Evolutionary conservation across 2,329 filamentous ascomycete species (phyloP), one percentile per base, ranked within the genome.

Genomic region (Fusarium decemcellulare): DNA sequence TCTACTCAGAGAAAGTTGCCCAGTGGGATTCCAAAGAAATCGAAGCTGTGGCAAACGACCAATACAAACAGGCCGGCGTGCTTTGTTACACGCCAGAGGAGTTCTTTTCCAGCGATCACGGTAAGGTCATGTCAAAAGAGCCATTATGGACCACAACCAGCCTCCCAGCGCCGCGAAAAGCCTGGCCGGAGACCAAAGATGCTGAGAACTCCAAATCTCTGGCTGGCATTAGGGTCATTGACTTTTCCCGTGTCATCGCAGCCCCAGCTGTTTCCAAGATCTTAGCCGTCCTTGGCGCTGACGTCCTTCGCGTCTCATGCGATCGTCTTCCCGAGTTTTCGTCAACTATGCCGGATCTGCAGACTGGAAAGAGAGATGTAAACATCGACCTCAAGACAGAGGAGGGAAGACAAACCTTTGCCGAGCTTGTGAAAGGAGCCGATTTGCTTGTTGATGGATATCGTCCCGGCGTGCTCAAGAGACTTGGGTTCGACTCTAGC

Each of bases 391-490:
- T 80, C 2, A 78, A 77, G 59, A 75, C 72, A 2, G 74, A 71
- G 1, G 68, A 70, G 18, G 77, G 75, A 4, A 67, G 70, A 16
- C 6, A 70, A 68, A n/a, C 61, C 72, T 50, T 56, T 46, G 11
- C 29, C 14, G 6, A 54, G 52, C 66, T 80, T 10, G 72, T 80
- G 15, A 60, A 72, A 15, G 77, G 73, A 8, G 77, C 78, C 0
- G 78, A 80, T 57, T 72, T 81, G 11, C 70, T 81, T 8, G 68
- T 81, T 3, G 77, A 81, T 36, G 78, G 79, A 2, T 80, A 80
- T 42, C 76, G 78, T 3, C 78, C 77, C 2, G 77, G 77, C 0
- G 77, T 57, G 0, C 42, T 81, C 7, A 74, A 77, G 18, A 70
- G 70, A 10, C 64, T 79, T 1, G 78, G 79, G 1, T 80, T 80